Evolutionary conservation across 73 alveolate genomes (phyloP).

Genomic region (Chromera velia): DNA sequence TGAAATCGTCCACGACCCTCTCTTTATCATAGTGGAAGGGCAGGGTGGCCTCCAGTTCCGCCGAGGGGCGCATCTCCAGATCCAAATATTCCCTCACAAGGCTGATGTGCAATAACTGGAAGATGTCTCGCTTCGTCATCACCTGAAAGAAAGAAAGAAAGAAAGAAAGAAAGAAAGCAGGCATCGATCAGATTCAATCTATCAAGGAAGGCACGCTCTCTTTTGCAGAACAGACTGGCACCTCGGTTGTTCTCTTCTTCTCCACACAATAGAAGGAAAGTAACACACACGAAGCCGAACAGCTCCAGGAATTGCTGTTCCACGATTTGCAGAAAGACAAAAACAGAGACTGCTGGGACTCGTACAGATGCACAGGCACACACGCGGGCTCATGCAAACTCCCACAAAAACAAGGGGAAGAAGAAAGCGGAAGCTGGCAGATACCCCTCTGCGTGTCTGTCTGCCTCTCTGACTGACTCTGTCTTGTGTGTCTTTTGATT

Average conservation of each 20-base stretch:
- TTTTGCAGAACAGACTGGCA: neutral
- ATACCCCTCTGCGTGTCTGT: neutral
- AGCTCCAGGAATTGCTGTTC: too few species aligned
- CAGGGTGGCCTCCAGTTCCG: conserved; percentile 14
- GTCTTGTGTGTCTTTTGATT: neutral
- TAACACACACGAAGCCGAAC: neutral
- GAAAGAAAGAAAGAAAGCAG: neutral
- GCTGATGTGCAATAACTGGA: conserved; percentile 62
- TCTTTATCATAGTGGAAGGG: conserved; percentile 62
- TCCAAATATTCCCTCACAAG: conserved; percentile 74
- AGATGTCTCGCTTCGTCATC: conserved; percentile 44
- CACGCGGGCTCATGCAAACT: neutral
- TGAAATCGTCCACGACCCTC: conserved; percentile 78
- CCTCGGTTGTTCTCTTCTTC: neutral
- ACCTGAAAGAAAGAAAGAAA: neutral
- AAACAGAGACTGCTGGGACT: too few species aligned
- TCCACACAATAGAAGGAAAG: neutral
- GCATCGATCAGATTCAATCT: neutral
- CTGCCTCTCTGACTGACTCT: neutral
- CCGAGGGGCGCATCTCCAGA: conserved; percentile 53
- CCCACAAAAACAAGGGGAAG: neutral
- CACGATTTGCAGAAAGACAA: too few species aligned
- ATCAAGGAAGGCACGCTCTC: neutral
- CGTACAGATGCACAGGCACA: too few species aligned
- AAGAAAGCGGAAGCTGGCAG: neutral